Evolutionary conservation across 1,284 basidiomycete genomes (phyloP), one percentile per base, ranked within the genome.

Genomic region (Kalmanozyma brasiliensis): DNA sequence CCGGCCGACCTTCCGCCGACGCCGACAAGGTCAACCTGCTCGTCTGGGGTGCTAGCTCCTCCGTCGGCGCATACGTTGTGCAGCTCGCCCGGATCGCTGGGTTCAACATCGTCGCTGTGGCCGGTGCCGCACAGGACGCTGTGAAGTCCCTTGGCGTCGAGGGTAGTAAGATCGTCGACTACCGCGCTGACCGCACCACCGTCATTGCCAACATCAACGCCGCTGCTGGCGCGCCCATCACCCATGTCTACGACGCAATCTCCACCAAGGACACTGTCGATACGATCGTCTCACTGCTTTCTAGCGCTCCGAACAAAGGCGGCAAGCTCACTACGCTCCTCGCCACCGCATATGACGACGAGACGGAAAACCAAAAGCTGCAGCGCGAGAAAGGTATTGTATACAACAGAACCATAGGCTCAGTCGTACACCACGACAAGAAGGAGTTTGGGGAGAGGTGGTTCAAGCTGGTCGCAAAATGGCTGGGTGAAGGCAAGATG

Each of bases 1-100:
- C 49, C 14, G 59, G 45, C 45, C 42, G 29, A 49, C 51, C 64
- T 10, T 26, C 55, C 37, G 30, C 42, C n/a, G 41, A 53, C 14
- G 52, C 52, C 19, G 61, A 52, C 13, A 49, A 49, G 24, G 22
- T 62, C 17, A 66, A 66, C 1, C 45, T 83, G 23, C 61, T 83
- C 26, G 62, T 83, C 19, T 82, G 79, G 59, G 83, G 83, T 16
- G 83, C 80, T 0, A 69, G 74, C 22, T 77, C 80, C 0, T 79
- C 77, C 9, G 82, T 83, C 19, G 83, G 83, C 4, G 67, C 70
- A 9, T 83, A 77, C 53, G 81, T 75, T 3, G 71, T 75, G 13
- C 83, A 84, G 64, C 74, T 84, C 8, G 78, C 80, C 37, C 82
- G 70, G 48, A 68, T 65, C 13, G 60, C 77, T 0, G 78, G 78